Evolutionary conservation across 2,329 filamentous ascomycete species (phyloP), one percentile per base, ranked within the genome.

Genomic region (Pseudogymnoascus sp.): DNA sequence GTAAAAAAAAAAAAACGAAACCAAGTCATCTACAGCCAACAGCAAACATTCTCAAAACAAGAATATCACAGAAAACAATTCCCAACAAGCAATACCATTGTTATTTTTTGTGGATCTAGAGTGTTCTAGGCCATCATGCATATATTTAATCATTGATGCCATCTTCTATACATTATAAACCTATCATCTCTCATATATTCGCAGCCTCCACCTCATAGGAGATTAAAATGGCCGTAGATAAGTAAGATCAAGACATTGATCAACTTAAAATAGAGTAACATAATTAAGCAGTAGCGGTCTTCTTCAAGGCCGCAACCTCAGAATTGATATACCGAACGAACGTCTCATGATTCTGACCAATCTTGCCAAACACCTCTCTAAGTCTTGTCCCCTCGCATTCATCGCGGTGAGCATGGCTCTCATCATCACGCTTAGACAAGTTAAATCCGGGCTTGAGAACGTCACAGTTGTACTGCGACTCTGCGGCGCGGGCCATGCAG

Each of bases 401-500:
- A 2, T 61, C 63, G 2, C 36, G 48, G 31, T 29, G 31, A 9
- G 35, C 27, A 17, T 61, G 21, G 13, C 33, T 9, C 8, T 58
- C 10, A 67, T 64, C 64, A 73, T 58, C 42, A 66, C 48, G 2
- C 69, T 75, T 78, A 8, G 67, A 64, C 35, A 74, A 68, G 59
- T 73, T 70, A 15, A 77, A 62, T 33, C 74, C 76, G 1, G 73
- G 66, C 3, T 71, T 70, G 0, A 75, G 73, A 31, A 69, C 69
- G 35, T 73, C 73, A 70, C 83, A 84, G 68, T 82, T 83, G 67
- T 81, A 76, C 71, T 84, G 76, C 27, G 78, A 75, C 48, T 82
- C 75, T 7, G 74, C 80, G 1, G 78, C 80, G n/a, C 81, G 75
- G 29, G 85, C 67, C 65, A 78, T 75, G 67, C 83, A 85, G 6